phyloP scores from a whole-genome alignment of 1,284 basidiomycete genomes.

The Bondarzewia mesenterica region DNA sequence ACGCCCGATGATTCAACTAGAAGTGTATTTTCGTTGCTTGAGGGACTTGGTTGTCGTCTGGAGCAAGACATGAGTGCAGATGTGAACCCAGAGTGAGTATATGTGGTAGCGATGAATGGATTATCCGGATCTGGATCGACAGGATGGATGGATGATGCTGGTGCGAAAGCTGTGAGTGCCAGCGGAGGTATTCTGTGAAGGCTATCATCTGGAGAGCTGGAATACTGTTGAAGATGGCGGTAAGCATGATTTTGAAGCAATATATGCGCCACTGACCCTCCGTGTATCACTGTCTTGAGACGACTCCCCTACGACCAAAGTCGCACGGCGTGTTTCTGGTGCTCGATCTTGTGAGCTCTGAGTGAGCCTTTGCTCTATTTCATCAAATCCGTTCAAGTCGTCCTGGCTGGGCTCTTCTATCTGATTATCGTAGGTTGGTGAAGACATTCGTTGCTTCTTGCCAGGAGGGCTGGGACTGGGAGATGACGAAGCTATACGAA shows the following conservation, averaged over 20 bases:
- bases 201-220: neutral
- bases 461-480: constrained; percentile 10
- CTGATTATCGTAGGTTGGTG: constrained; percentile 60
- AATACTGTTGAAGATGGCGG: neutral
- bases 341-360: neutral
- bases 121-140: neutral
- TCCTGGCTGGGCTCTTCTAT: constrained; percentile 45
- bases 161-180: neutral
- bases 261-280: constrained; percentile 4
- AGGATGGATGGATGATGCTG: constrained; percentile 1
- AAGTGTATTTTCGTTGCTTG: neutral
- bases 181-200: neutral
- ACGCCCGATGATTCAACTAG: neutral
- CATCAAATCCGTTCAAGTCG: constrained; percentile 48
- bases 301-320: neutral
- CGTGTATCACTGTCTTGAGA: constrained; percentile 3
- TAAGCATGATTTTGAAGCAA: neutral
- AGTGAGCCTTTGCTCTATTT: constrained; percentile 32
- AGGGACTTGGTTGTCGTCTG: neutral
- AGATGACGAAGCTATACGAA: constrained; percentile 3
- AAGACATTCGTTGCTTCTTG: constrained; percentile 54
- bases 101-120: constrained; percentile 1
- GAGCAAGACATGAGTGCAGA: neutral
- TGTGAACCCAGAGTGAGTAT: too few relatives aligned
- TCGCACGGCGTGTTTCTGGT: too few relatives aligned